Evolutionary conservation across 495 filamentous ascomycete genomes (phyloP), one percentile per base, ranked within the genome.

Genomic region (Penicillium maclennaniae): DNA sequence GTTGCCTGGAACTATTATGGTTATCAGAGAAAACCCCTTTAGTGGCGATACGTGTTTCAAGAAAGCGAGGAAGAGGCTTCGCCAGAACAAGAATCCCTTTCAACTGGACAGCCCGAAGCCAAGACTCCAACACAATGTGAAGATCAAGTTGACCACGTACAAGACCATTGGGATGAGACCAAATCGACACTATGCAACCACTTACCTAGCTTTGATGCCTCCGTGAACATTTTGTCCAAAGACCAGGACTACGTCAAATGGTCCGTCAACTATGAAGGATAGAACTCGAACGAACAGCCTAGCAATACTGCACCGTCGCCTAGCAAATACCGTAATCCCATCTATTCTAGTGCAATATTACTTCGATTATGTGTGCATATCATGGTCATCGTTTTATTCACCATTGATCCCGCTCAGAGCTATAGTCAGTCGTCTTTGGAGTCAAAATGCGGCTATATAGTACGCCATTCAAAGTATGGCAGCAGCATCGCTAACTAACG

Each of bases 381-480:
- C 60, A 25, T 65, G 62, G 62, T 65, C 62, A 23, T 65, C 62
- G 7, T 65, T 65, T 47, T 59, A 65, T 47, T 65, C 59, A 8
- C 62, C 62, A 20, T 47, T 65, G 15, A 65, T 62, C 39, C 62
- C 62, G 9, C 62, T 65, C 10, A 53, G 62, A 17, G 37, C 46
- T 4, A 62, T 65, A 21, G 40, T 65, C 42, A 62, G 62, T 26
- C 55, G 59, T 15, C 59, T 65, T 14, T 65, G 62, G 62, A 65
- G 62, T 44, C 49, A 51, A 7, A 65, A 59, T 47, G 62, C 62
- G 4, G 55, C 62, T 3, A 59, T 65, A 16, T 65, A 65, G 50
- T 65, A 62, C 45, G 56, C 62, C 15, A 62, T 65, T 9, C 62
- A 65, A 28, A 65, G 62, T 10, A 65, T 65, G 62, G 60, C 62